Evolutionary conservation across 371 early-diverging fungal species (phyloP), one percentile per base, ranked within the genome.

Genomic region (Apophysomyces sp.): DNA sequence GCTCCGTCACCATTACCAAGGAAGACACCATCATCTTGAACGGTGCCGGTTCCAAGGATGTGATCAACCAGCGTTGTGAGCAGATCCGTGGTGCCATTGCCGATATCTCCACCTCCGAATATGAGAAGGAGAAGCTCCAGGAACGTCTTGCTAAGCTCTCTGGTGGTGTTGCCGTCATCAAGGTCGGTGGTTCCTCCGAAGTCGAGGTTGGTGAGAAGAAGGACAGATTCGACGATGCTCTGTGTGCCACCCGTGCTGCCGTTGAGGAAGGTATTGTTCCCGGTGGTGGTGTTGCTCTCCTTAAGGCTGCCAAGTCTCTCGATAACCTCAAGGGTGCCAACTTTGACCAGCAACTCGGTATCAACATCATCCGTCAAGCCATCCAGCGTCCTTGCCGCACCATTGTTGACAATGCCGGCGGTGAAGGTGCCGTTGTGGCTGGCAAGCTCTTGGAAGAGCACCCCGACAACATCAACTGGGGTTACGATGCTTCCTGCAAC

Each of bases 131-230:
- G 81, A 98, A 98, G 85, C 88, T 98, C 62, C 96, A 97, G 81
- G 98, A 98, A 83, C 95, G 98, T 72, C 90, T 98, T 68, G 98
- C 98, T 66, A 97, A 98, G 85, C 82, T 98, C 31, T 90, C 93
- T 60, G 96, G 97, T 60, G 98, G 98, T 83, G 98, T 98, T 58
- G 98, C 98, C 52, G 98, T 98, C 73, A 96, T 98, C 76, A 93
- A 92, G 77, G 97, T 98, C 60, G 98, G 98, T 63, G 98, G 98
- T 49, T 78, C 92, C 31, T 95, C 95, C 51, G 98, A 98, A 78
- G 96, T 98, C 41, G 98, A 98, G 78, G 98, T 98, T 44, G 97
- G 98, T 62, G 98, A 98, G 82, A 98, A 97, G 94, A 98, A 98
- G 91, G 98, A 98, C 82, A 61, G 76, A 56, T 96, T 96, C 71